Evolutionary conservation across 768 basidiomycete genomes (phyloP), one percentile per base, ranked within the genome.

Genomic region (Calocera cornea): DNA sequence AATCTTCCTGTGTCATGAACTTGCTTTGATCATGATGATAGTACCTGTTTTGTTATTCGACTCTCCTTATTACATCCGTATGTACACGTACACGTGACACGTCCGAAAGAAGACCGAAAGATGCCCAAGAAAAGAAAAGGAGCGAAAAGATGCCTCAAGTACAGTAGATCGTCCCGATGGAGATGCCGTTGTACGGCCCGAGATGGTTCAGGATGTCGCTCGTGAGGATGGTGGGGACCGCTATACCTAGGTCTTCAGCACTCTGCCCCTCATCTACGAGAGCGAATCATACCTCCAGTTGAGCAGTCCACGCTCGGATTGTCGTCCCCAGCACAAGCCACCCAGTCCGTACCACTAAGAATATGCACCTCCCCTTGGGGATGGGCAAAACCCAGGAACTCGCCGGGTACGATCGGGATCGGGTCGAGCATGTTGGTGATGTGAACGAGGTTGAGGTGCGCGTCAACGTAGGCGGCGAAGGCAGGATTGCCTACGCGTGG

Each of bases 321-420:
- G 31, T 60, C 54, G 54, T 87, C 82, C 2, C 86, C 83, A 3
- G 85, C 80, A 69, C 87, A 88, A 7, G 75, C 67, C 24, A 79
- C 74, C 86, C 87, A 89, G 19, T 75, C 73, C 0, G 77, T 78
- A 1, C 77, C 78, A 34, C 76, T 77, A 44, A 81, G 78, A 49
- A 86, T 82, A 69, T 85, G 83, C 16, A 84, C 73, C 71, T 86
- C 84, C 22, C 83, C 83, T 22, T 76, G 77, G 1, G 81, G 79
- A 47, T 85, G 84, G 65, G 74, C 76, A 71, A 75, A 85, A 1
- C 81, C 82, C 16, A 83, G 74, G 67, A 75, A 77, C 22, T 79
- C 76, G 1, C 79, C 81, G 8, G 86, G 86, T 8, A 87, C 78
- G 68, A 83, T 86, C 27, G 87, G 86, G 47, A 87, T 76, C 1